Evolutionary conservation across 140 eudicot genomes (phyloP).

Genomic region (Anethum foeniculum): DNA sequence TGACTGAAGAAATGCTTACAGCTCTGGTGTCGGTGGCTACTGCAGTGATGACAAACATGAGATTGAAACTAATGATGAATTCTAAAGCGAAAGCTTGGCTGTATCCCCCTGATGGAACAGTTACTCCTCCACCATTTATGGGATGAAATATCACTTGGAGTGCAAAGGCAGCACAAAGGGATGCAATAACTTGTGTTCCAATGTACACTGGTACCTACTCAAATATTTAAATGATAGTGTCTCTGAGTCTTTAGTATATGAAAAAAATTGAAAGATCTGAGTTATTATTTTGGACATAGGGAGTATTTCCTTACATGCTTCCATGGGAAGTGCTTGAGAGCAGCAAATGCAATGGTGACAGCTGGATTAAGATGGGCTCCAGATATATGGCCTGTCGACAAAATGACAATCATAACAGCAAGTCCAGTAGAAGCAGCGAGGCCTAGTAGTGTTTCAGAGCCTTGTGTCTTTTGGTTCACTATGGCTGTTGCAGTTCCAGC

Average conservation of each 20-base stretch:
- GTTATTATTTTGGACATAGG: neutral
- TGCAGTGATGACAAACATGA: slow-evolving; percentile 97
- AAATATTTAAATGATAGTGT: neutral
- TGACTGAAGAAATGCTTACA: slow-evolving; percentile 36
- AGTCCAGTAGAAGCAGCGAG: slow-evolving; percentile 85
- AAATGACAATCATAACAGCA: slow-evolving; percentile 83
- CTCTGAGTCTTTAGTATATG: neutral
- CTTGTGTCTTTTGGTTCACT: slow-evolving; percentile 81
- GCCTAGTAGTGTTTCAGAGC: slow-evolving; percentile 74
- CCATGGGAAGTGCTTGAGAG: slow-evolving; percentile 96
- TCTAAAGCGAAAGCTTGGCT: slow-evolving; percentile 86
- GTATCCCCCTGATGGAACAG: slow-evolving; percentile 64
- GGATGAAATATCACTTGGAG: slow-evolving; percentile 67
- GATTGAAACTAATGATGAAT: slow-evolving; percentile 86
- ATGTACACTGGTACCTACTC: slow-evolving; percentile 84
- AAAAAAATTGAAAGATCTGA: slow-evolving; percentile 1
- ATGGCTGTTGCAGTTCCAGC: slow-evolving; percentile 88
- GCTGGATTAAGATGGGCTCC: slow-evolving; percentile 97
- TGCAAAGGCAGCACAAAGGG: slow-evolving; percentile 69
- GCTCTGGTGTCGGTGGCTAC: slow-evolving; percentile 99
- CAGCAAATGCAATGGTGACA: slow-evolving; percentile 85
- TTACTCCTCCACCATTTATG: slow-evolving; percentile 84
- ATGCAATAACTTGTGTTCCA: slow-evolving; percentile 70
- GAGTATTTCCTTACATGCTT: slow-evolving; percentile 42
- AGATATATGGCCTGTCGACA: slow-evolving; percentile 88